Conservation (phyloP, 1,284 basidiomycete species). For the Ceratorhiza oryzae-sativae region DNA sequence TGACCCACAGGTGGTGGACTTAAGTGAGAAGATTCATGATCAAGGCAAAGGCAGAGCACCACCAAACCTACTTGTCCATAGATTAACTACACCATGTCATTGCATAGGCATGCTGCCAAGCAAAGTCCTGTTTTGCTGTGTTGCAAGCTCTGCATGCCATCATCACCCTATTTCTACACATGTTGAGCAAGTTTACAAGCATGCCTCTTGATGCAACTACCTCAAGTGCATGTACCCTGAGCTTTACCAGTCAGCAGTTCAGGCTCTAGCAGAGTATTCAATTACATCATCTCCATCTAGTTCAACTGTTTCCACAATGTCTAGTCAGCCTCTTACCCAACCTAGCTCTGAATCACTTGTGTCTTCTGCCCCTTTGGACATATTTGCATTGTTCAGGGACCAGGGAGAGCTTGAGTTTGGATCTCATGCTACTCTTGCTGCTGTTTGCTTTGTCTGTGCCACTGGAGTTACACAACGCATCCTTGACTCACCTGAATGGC, state of each 20-base stretch:
- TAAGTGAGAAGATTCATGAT: not conserved
- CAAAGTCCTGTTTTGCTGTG: not conserved
- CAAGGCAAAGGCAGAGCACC: not conserved
- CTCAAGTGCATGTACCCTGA: not conserved
- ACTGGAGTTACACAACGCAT: slow-evolving; percentile 5
- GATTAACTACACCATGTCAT: not conserved
- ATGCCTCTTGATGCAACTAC: not conserved
- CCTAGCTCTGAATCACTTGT: not conserved
- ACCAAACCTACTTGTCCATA: not conserved
- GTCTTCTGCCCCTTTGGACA: not conserved
- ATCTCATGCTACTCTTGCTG: not conserved
- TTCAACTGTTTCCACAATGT: not conserved
- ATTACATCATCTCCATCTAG: not conserved
- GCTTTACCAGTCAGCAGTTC: not conserved
- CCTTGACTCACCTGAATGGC: not conserved
- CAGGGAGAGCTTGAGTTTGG: not conserved
- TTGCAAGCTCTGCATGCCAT: not conserved
- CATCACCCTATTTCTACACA: not conserved
- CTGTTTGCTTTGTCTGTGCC: not conserved
- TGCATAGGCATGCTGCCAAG: not conserved
- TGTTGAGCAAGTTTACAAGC: not conserved
- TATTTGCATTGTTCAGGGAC: not conserved
- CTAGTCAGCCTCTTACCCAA: not conserved
- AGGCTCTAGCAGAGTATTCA: not conserved
- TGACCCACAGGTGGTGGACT: not conserved